Percentiles rank a stretch among this genome's conserved stretches.
Evolutionary conservation across 78 protist species (phyloP).

Genomic region (Dictyostelium discoideum): dicty_2.7 NC_007089.4:4137001-4137500

Average conservation of each 20-base stretch:
- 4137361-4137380: slow-evolving; percentile 16
- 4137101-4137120: slow-evolving; percentile 33
- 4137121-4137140: slow-evolving; percentile 19
- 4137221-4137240: slow-evolving; percentile 46
- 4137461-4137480: neutral
- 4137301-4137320: slow-evolving; percentile 4
- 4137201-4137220: slow-evolving; percentile 51
- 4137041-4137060: slow-evolving; percentile 55
- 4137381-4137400: slow-evolving; percentile 22
- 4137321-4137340: slow-evolving; percentile 15
- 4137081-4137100: neutral
- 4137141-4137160: neutral
- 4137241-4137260: slow-evolving; percentile 19
- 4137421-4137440: neutral
- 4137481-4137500: slow-evolving; percentile 5
- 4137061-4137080: neutral
- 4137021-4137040: slow-evolving; percentile 50
- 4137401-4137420: neutral
- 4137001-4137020: slow-evolving; percentile 3
- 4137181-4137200: neutral
- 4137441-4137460: neutral
- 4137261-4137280: slow-evolving; percentile 54
- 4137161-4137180: neutral
- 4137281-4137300: slow-evolving; percentile 51
- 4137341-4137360: slow-evolving; percentile 5